Evolutionary conservation across 768 basidiomycete genomes (phyloP).

Genomic region (Lactarius trivialis): DNA sequence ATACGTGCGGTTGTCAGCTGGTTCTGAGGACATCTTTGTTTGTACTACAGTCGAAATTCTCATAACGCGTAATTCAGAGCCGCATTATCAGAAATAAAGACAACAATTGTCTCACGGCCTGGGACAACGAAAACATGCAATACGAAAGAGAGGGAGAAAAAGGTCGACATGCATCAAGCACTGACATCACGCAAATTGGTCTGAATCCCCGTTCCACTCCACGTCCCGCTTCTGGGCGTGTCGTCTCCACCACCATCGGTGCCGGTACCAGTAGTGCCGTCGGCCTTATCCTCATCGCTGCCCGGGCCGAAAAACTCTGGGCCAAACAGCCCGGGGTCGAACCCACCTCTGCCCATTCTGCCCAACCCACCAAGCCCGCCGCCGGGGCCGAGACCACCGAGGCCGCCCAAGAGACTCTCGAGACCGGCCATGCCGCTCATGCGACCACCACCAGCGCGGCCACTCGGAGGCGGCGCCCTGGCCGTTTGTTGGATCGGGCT

Average conservation of each 20-base stretch:
- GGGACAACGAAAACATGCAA: not conserved
- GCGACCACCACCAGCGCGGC: not conserved
- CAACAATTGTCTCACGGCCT: no score
- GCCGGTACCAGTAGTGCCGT: not conserved
- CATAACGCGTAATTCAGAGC: no score
- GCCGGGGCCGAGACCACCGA: not conserved
- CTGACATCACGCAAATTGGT: not conserved
- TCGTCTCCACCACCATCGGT: not conserved
- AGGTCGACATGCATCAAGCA: not conserved
- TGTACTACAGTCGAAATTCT: no score
- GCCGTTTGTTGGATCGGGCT: not conserved
- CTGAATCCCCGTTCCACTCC: constrained; percentile 13
- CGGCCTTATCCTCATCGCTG: not conserved
- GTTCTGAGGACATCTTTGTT: no score
- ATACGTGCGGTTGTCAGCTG: no score
- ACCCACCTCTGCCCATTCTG: not conserved
- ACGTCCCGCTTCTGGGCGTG: not conserved
- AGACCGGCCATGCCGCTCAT: not conserved
- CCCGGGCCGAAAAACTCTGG: not conserved
- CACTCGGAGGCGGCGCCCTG: not conserved
- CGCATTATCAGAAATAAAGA: not conserved
- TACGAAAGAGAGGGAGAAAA: no score
- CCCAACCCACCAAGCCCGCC: not conserved
- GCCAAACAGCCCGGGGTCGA: not conserved
- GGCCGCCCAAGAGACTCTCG: not conserved